Base-by-base conservation (phyloP, 2,329 filamentous ascomycete genomes). In the Botryotinia convoluta region DNA sequence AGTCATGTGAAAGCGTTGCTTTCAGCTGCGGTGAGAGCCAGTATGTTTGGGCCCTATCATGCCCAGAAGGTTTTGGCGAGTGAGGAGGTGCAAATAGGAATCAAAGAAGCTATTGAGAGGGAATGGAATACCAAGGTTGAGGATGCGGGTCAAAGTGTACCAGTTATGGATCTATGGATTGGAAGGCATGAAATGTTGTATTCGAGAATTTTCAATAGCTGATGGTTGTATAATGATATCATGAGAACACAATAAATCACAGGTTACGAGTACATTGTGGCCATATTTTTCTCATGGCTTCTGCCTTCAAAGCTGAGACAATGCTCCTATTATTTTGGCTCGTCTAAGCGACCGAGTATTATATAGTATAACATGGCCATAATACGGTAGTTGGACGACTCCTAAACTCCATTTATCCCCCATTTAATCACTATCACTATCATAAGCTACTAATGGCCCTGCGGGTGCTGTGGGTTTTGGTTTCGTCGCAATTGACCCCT, bases 131-230 rank as follows among this genome's bases (percentile, higher is more conserved):
- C 85, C 73, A 81, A 78, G 1, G 84, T 91, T 0, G 90, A 92
- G 73, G 87, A 91, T 75, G 92, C 93, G 5, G 92, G 91, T 8
- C 92, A 95, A 84, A 90, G 85, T 72, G 90, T 94, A 75, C 93
- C 93, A 1, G 87, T 90, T 2, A 90, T 95, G 87, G 93, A 96
- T 83, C 81, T 96, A 45, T 96, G 93, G 93, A 86, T 94, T 79
- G 93, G 93, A 5, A 87, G 93, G 80, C 93, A 96, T 81, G 93
- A 96, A 85, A 84, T 93, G 80, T 81, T 96, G 76, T 96, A 96
- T 82, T 95, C 92, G 74, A 89, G 93, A 78, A 95, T 96, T 72
- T 96, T 96, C 80, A 96, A 96, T 82, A 95, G 92, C 78, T 95
- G 79, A 80, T 63, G 12, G 37, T 39, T 57, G 29, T 32, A 59